Conservation (phyloP, 1,139 yeast genomes). For the Debaryomyces fabryi region DNA sequence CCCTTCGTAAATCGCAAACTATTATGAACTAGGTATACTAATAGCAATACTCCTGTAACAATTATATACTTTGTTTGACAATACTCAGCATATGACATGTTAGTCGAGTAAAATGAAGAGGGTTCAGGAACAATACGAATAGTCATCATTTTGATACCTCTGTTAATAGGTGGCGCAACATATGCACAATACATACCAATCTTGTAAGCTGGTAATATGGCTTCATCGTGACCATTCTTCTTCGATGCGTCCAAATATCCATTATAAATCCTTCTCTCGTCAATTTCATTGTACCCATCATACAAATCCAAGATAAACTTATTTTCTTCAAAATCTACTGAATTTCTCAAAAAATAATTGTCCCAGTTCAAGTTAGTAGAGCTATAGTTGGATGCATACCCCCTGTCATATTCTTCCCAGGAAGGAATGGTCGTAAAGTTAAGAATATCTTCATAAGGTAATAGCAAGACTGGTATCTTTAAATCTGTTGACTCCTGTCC, state of each 20-base stretch:
- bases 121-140: constrained; percentile 17
- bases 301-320: constrained; percentile 13
- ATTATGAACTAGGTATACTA: constrained; percentile 28
- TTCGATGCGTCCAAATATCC: constrained; percentile 4
- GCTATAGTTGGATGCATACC: constrained; percentile 9
- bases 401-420: constrained; percentile 16
- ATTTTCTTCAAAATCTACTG: constrained; percentile 14
- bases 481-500: background rate
- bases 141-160: background rate
- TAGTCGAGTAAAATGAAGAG: background rate
- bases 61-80: constrained; percentile 17
- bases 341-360: constrained; percentile 14
- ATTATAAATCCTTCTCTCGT: background rate
- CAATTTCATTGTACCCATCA: constrained; percentile 7
- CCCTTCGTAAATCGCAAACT: constrained; percentile 32
- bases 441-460: constrained; percentile 27
- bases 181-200: constrained; percentile 39
- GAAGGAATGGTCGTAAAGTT: constrained; percentile 27
- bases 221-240: constrained; percentile 7
- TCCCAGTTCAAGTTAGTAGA: constrained; percentile 11
- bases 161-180: constrained; percentile 26
- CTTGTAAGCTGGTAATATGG: constrained; percentile 20
- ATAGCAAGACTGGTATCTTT: constrained; percentile 26
- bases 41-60: constrained; percentile 19
- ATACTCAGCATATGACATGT: background rate